These are phyloP conservation scores for Oryza nivara DNA, from an alignment of 176 grass and related monocot species.

Conservation along the genomic window DNA sequence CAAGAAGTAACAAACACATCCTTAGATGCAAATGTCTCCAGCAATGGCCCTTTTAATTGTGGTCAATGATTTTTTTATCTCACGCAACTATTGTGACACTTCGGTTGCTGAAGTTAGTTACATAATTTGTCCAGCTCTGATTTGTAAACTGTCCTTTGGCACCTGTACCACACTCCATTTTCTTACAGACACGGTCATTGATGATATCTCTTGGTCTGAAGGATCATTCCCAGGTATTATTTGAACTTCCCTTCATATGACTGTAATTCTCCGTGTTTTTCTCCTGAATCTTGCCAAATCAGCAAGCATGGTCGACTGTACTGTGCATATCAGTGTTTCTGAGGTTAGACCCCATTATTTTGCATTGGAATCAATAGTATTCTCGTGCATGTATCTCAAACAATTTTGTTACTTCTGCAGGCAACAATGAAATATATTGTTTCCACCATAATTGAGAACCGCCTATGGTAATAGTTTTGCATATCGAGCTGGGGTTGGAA, in stretches of 20 bases:
- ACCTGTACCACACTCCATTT: neutral
- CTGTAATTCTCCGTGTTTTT: neutral
- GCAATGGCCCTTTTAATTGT: neutral
- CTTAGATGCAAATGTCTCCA: conserved; percentile 8
- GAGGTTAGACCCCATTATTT: neutral
- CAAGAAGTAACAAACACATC: no score
- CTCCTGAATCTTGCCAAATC: neutral
- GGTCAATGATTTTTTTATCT: neutral
- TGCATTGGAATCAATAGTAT: neutral
- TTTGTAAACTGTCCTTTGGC: neutral
- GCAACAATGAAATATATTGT: conserved; percentile 70
- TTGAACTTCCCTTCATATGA: conserved; percentile 5
- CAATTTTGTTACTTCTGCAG: conserved; percentile 31
- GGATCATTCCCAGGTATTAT: conserved; percentile 83
- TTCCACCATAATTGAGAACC: conserved; percentile 61
- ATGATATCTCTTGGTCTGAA: conserved; percentile 89
- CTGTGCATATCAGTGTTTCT: neutral
- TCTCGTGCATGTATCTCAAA: neutral
- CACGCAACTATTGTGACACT: neutral
- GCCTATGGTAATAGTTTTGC: conserved; percentile 50
- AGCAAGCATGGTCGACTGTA: neutral
- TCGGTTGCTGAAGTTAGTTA: neutral
- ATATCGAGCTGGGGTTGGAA: conserved; percentile 14
- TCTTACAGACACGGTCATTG: conserved; percentile 41
- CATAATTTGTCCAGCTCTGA: neutral